A percentile compares a stretch with the other conserved stretches of the same genome.
These are phyloP conservation scores for Lachnellula arida DNA, from an alignment of 2,329 filamentous ascomycete genomes.

Conservation along the genomic window DNA sequence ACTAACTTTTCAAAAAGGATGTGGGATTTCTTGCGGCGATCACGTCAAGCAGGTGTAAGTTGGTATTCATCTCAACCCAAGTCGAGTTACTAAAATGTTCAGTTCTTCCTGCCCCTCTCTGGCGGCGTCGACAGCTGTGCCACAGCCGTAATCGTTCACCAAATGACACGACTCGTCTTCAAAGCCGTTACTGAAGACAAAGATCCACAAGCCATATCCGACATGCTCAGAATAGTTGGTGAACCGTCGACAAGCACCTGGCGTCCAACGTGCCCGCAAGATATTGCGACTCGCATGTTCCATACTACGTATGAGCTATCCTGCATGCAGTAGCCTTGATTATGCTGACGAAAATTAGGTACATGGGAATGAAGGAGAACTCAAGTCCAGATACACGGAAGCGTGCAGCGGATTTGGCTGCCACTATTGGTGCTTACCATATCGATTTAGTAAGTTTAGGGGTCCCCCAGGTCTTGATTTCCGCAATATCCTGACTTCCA, in stretches of 20 bases:
- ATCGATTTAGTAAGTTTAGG: slow-evolving; percentile 54
- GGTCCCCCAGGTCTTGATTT: background rate
- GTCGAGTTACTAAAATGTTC: slow-evolving; percentile 29
- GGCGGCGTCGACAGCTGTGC: slow-evolving; percentile 59
- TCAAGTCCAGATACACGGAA: too few species aligned
- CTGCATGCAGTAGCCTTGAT: background rate
- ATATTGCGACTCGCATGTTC: slow-evolving; percentile 55
- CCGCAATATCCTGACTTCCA: too few species aligned
- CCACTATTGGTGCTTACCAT: slow-evolving; percentile 66
- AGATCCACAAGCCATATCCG: slow-evolving; percentile 45
- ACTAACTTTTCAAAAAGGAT: slow-evolving; percentile 30
- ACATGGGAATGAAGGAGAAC: slow-evolving; percentile 56
- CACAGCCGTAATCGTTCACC: slow-evolving; percentile 42
- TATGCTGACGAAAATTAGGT: slow-evolving; percentile 30
- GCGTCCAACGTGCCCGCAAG: slow-evolving; percentile 40
- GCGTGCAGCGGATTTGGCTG: slow-evolving; percentile 21
- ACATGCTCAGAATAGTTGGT: slow-evolving; percentile 47
- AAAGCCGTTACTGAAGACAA: slow-evolving; percentile 46
- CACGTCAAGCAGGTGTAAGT: slow-evolving; percentile 36
- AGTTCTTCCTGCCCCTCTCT: slow-evolving; percentile 46
- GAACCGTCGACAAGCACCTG: slow-evolving; percentile 42
- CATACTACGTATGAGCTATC: slow-evolving; percentile 43
- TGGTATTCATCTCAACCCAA: too few species aligned
- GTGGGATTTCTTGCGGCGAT: slow-evolving; percentile 58
- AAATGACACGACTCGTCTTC: slow-evolving; percentile 49